Evolutionary conservation across 2,329 filamentous ascomycete species (phyloP).

Genomic region (Trichoderma asperellum): DNA sequence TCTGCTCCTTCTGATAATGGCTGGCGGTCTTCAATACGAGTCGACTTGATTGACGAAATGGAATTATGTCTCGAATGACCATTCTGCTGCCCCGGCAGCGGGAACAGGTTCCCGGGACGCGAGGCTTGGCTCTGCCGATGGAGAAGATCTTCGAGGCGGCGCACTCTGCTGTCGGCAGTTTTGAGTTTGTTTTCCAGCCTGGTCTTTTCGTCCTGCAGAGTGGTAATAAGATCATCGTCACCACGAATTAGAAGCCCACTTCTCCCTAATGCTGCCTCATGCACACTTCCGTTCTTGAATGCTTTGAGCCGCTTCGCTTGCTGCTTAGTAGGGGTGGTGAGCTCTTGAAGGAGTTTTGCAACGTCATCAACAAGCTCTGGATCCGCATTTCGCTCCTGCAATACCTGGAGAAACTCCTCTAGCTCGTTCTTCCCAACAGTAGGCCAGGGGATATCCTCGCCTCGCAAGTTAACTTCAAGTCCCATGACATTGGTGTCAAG

Average conservation of each 20-base stretch:
- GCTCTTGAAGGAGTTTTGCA: slow-evolving; percentile 73
- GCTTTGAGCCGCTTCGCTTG: slow-evolving; percentile 86
- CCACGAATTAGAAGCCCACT: slow-evolving; percentile 83
- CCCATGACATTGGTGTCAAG: slow-evolving; percentile 72
- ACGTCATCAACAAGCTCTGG: slow-evolving; percentile 71
- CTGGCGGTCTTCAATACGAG: slow-evolving; percentile 49
- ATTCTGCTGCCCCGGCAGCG: slow-evolving; percentile 46
- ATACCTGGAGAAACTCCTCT: slow-evolving; percentile 68
- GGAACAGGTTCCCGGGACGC: slow-evolving; percentile 61
- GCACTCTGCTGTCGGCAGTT: slow-evolving; percentile 86
- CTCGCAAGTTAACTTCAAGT: slow-evolving; percentile 83
- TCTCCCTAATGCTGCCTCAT: slow-evolving; percentile 85
- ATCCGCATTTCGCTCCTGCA: slow-evolving; percentile 69
- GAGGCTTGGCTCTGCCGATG: slow-evolving; percentile 75
- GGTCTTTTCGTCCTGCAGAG: slow-evolving; percentile 80
- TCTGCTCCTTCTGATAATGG: slow-evolving; percentile 54
- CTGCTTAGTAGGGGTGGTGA: slow-evolving; percentile 81
- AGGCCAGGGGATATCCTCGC: slow-evolving; percentile 81
- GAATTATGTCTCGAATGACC: slow-evolving; percentile 56
- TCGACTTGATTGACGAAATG: slow-evolving; percentile 53
- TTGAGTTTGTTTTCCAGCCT: slow-evolving; percentile 74
- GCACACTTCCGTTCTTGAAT: slow-evolving; percentile 95
- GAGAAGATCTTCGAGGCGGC: slow-evolving; percentile 87
- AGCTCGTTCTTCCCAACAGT: slow-evolving; percentile 74
- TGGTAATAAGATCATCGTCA: slow-evolving; percentile 79